These are phyloP conservation scores for Pseudoperonospora humuli DNA, from an alignment of 352 stramenopile genomes.

Conservation along the genomic window DNA sequence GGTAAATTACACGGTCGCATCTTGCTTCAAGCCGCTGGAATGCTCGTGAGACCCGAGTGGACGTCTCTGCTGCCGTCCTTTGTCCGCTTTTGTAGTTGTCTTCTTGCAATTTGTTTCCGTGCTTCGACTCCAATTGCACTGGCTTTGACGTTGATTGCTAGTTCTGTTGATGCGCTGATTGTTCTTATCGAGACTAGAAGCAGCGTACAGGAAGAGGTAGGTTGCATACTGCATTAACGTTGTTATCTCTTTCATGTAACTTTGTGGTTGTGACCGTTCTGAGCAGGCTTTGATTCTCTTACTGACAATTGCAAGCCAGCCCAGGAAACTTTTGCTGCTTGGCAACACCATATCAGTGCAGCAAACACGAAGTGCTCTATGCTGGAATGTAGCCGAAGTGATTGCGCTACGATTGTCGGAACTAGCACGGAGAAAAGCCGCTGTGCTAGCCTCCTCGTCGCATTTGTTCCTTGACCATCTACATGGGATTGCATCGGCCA, in stretches of 20 bases:
- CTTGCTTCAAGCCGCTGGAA: conserved; percentile 22
- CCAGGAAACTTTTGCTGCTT: conserved; percentile 47
- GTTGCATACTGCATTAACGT: not conserved
- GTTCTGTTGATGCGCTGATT: conserved; percentile 31
- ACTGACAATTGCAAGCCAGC: conserved; percentile 60
- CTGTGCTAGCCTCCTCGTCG: conserved; percentile 41
- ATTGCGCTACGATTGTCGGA: conserved; percentile 40
- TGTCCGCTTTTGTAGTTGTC: conserved; percentile 47
- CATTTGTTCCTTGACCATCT: conserved; percentile 77
- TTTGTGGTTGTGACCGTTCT: too few relatives aligned
- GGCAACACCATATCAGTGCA: conserved; percentile 27
- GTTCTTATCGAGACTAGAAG: conserved; percentile 31
- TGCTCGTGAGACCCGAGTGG: conserved; percentile 41
- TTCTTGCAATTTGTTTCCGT: conserved; percentile 42
- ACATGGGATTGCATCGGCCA: conserved; percentile 47
- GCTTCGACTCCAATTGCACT: conserved; percentile 21
- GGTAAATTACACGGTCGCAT: conserved; percentile 27
- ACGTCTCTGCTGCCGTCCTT: conserved; percentile 32
- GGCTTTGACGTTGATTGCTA: conserved; percentile 34
- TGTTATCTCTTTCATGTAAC: too few relatives aligned
- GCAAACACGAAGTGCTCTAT: conserved; percentile 28
- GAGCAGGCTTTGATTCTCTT: conserved; percentile 55
- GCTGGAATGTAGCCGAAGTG: conserved; percentile 57
- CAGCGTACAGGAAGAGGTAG: conserved; percentile 54
- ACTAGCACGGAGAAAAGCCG: conserved; percentile 33